These are phyloP conservation scores for Tympanopsis confertula DNA, from an alignment of 2,329 filamentous ascomycete genomes.

Conservation along the genomic window DNA sequence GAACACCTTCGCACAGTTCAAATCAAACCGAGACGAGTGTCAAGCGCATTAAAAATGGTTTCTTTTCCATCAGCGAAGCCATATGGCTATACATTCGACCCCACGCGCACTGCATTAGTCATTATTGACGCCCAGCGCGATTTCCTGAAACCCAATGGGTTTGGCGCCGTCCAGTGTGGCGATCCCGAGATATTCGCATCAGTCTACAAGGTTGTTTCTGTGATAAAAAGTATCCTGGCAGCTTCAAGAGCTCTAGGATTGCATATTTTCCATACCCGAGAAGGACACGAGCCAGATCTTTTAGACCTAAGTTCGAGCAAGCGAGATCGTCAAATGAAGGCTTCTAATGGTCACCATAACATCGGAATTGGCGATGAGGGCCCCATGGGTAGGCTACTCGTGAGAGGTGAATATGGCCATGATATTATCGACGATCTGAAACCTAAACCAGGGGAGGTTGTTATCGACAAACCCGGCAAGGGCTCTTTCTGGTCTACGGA, in stretches of 20 bases:
- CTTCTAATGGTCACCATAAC: slow-evolving; percentile 24
- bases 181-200: slow-evolving; percentile 17
- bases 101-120: slow-evolving; percentile 32
- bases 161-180: slow-evolving; percentile 34
- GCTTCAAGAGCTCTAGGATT: slow-evolving; percentile 25
- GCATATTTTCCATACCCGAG: slow-evolving; percentile 34
- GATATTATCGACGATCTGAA: slow-evolving; percentile 40
- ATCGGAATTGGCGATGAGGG: slow-evolving; percentile 37
- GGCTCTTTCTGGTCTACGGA: slow-evolving; percentile 46
- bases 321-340: slow-evolving; percentile 30
- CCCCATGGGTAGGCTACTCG: slow-evolving; percentile 37
- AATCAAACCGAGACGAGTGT: no score
- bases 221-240: slow-evolving; percentile 23
- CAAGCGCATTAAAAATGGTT: no score
- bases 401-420: slow-evolving; percentile 40
- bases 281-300: slow-evolving; percentile 38
- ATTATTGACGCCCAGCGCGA: slow-evolving; percentile 45
- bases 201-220: slow-evolving; percentile 29
- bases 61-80: slow-evolving; percentile 9
- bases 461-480: slow-evolving; percentile 48
- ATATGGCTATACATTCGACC: slow-evolving; percentile 20
- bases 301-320: slow-evolving; percentile 39
- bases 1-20: no score
- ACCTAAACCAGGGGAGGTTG: slow-evolving; percentile 34
- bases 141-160: slow-evolving; percentile 32